Evolutionary conservation across 495 filamentous ascomycete genomes (phyloP).

Genomic region (Penicillium cinerascens): DNA sequence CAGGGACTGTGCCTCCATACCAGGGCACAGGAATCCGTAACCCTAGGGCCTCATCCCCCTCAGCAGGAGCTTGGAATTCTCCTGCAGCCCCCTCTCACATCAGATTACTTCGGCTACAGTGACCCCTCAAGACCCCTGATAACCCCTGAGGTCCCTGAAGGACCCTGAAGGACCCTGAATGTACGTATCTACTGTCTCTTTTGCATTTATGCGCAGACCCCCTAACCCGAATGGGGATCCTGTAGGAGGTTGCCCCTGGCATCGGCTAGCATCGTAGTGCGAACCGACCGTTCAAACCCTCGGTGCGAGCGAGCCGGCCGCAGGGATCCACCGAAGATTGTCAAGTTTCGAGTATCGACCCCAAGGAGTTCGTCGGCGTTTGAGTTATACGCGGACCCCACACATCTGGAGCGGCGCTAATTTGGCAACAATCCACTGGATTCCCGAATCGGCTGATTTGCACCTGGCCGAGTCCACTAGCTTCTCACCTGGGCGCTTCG

Average conservation of each 20-base stretch:
- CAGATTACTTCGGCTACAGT: not conserved
- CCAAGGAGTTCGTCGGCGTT: constrained; percentile 27
- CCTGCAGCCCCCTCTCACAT: not conserved
- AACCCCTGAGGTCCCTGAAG: not conserved
- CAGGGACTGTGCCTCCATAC: not conserved
- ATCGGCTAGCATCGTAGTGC: not conserved
- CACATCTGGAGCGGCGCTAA: constrained; percentile 18
- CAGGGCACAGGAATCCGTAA: too few species aligned
- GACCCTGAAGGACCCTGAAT: too few species aligned
- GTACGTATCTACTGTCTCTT: not conserved
- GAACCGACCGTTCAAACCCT: not conserved
- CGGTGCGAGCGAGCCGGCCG: not conserved
- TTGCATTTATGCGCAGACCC: not conserved
- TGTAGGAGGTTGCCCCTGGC: not conserved
- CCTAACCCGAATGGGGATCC: not conserved
- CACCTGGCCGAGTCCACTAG: not conserved
- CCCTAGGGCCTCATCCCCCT: too few species aligned
- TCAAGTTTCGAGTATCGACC: not conserved
- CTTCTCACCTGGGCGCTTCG: not conserved
- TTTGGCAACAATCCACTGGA: constrained; percentile 10
- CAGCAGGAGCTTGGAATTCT: not conserved
- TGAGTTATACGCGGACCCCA: constrained; percentile 23
- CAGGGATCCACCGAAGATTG: not conserved
- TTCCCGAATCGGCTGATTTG: not conserved
- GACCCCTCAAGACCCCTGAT: too few species aligned